These are phyloP conservation scores for Lippia alba DNA, from an alignment of 305 asterid genomes.

Conservation along the genomic window DNA sequence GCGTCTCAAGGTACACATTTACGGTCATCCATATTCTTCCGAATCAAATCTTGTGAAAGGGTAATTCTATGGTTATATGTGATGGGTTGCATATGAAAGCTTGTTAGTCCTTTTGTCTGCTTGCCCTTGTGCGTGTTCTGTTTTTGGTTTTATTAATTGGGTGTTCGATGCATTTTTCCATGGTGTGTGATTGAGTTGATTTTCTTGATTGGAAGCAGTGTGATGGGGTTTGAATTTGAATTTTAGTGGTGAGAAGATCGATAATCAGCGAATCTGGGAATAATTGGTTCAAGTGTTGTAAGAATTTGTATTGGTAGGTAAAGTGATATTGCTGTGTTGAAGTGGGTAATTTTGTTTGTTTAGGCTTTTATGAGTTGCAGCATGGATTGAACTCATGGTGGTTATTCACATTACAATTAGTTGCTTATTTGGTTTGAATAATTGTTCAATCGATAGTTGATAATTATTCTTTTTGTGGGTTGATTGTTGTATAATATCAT, in stretches of 20 bases:
- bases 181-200: conserved; percentile 12
- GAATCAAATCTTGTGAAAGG: background rate
- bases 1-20: conserved; percentile 29
- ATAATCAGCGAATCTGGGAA: conserved; percentile 13
- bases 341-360: background rate
- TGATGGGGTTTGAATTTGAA: conserved; percentile 17
- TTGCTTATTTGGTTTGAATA: conserved; percentile 5
- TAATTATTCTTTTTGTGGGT: background rate
- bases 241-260: background rate
- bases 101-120: background rate
- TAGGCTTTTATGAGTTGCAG: conserved; percentile 1
- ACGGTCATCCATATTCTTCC: background rate
- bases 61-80: background rate
- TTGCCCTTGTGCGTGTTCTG: background rate
- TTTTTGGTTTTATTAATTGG: background rate
- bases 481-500: background rate
- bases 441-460: background rate
- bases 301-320: background rate
- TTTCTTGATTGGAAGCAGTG: conserved; percentile 9
- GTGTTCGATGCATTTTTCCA: conserved; percentile 9
- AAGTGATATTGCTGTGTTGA: background rate
- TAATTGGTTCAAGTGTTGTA: background rate
- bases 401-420: conserved; percentile 5
- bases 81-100: conserved; percentile 23
- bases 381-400: background rate